phyloP scores from a whole-genome alignment of 2,329 filamentous ascomycete species.

The Penicillium olsonii region DNA sequence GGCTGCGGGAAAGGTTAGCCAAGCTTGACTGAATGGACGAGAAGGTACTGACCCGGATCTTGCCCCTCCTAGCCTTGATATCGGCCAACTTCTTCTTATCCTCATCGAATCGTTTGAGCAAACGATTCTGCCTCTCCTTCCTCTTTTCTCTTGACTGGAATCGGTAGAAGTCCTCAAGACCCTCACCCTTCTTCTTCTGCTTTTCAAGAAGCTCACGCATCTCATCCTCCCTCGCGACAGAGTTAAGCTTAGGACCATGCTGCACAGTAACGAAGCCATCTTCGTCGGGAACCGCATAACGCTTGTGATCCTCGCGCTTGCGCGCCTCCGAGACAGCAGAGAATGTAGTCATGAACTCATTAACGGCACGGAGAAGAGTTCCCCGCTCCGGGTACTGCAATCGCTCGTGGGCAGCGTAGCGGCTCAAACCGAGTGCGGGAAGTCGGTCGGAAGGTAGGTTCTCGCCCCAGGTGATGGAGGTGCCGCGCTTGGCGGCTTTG shows the following conservation, averaged over 20 bases:
- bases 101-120: constrained; percentile 73
- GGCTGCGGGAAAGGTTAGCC: constrained; percentile 30
- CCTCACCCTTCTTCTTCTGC: constrained; percentile 65
- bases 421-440: constrained; percentile 55
- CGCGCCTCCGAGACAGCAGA: constrained; percentile 65
- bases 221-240: constrained; percentile 73
- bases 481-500: constrained; percentile 58
- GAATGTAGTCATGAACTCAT: constrained; percentile 85
- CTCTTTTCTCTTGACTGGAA: constrained; percentile 80
- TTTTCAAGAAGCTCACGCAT: constrained; percentile 60
- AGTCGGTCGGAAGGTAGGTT: constrained; percentile 57
- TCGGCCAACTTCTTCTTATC: constrained; percentile 71
- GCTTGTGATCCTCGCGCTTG: constrained; percentile 61
- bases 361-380: constrained; percentile 71
- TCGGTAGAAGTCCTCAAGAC: constrained; percentile 74
- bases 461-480: constrained; percentile 68
- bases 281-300: constrained; percentile 81
- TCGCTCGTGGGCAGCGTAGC: constrained; percentile 66
- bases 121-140: constrained; percentile 70
- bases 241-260: constrained; percentile 69
- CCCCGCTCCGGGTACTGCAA: constrained; percentile 69
- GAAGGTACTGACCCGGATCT: constrained; percentile 53
- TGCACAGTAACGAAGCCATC: constrained; percentile 95
- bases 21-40: constrained; percentile 1
- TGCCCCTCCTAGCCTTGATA: constrained; percentile 68